Evolutionary conservation across 2,329 filamentous ascomycete genomes (phyloP).

Genomic region (Clonostachys rosea): DNA sequence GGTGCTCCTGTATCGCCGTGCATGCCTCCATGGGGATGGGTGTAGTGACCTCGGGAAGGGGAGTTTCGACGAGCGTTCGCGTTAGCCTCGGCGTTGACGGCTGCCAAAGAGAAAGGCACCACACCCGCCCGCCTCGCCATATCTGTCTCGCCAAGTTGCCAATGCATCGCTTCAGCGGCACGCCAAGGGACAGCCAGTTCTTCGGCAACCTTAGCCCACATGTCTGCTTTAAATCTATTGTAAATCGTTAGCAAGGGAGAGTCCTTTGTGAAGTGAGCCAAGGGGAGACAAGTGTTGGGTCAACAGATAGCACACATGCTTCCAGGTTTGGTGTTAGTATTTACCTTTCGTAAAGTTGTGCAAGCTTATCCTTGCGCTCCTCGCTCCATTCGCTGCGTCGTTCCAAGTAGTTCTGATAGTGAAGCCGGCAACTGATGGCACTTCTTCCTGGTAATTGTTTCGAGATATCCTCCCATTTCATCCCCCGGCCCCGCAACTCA

Average conservation of each 20-base stretch:
- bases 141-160: slow-evolving; percentile 88
- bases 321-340: slow-evolving; percentile 14
- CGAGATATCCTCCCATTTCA: slow-evolving; percentile 99
- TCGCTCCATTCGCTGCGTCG: slow-evolving; percentile 93
- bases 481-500: slow-evolving; percentile 80
- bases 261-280: background rate
- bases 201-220: slow-evolving; percentile 95
- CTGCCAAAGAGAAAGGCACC: slow-evolving; percentile 72
- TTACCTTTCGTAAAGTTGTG: slow-evolving; percentile 90
- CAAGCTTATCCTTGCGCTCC: slow-evolving; percentile 95
- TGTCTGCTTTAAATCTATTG: slow-evolving; percentile 87
- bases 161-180: slow-evolving; percentile 96
- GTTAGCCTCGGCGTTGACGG: slow-evolving; percentile 41
- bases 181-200: slow-evolving; percentile 96
- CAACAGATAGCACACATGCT: too few relatives aligned
- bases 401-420: slow-evolving; percentile 97
- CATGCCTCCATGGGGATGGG: slow-evolving; percentile 33
- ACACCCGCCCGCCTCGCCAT: slow-evolving; percentile 92
- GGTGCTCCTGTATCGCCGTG: slow-evolving; percentile 22
- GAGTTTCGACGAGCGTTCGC: slow-evolving; percentile 23
- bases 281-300: slow-evolving; percentile 9
- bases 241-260: background rate
- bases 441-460: slow-evolving; percentile 86
- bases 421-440: slow-evolving; percentile 87
- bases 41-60: slow-evolving; percentile 26